Conservation (phyloP, 129 eudicot species). For the Flaveria bidentis region DNA sequence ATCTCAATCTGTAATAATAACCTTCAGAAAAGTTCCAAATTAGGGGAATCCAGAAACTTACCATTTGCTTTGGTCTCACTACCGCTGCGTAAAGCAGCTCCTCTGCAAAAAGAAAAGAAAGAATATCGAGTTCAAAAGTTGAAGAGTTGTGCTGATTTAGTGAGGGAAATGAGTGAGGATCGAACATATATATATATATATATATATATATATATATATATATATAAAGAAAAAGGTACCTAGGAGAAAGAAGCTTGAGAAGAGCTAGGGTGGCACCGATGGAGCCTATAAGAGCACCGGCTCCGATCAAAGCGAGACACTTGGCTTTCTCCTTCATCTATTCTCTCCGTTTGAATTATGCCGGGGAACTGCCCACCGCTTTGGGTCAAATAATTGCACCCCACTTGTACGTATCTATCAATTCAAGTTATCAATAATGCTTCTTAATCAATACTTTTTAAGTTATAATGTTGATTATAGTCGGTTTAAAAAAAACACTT, state of each 20-base stretch:
- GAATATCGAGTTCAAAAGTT: background rate
- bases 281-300: constrained; percentile 76
- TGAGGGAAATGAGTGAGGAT: constrained; percentile 2
- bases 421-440: background rate
- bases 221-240: constrained; percentile 1
- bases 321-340: constrained; percentile 59
- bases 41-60: constrained; percentile 18
- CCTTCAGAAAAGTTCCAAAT: background rate
- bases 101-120: constrained; percentile 14
- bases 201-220: too few relatives aligned
- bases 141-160: background rate
- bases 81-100: constrained; percentile 18
- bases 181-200: background rate
- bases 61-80: constrained; percentile 26
- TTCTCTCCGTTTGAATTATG: constrained; percentile 6
- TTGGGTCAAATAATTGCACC: background rate
- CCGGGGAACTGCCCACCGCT: constrained; percentile 3
- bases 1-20: background rate
- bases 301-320: constrained; percentile 56
- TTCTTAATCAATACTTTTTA: too few relatives aligned
- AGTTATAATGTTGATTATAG: too few relatives aligned
- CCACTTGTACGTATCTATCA: background rate
- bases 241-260: constrained; percentile 56
- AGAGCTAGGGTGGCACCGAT: constrained; percentile 61
- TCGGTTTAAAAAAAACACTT: too few relatives aligned